Evolutionary conservation across 1,284 basidiomycete genomes (phyloP).

Genomic region (Baeospora myosura): DNA sequence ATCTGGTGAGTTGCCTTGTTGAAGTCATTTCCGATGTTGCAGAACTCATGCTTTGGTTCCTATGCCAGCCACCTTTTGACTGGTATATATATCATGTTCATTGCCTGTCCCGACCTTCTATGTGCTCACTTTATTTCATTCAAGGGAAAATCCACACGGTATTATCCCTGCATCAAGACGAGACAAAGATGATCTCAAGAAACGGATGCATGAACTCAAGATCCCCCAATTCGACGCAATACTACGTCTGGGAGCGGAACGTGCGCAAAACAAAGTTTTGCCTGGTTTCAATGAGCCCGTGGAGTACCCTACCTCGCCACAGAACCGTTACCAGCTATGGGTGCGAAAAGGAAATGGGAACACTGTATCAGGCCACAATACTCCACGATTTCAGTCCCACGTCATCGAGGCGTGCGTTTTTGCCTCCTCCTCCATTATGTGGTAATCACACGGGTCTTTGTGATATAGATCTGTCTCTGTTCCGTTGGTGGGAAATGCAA

Average conservation of each 20-base stretch:
- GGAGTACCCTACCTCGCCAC: conserved; percentile 37
- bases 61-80: conserved; percentile 58
- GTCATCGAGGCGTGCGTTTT: conserved; percentile 46
- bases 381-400: conserved; percentile 28
- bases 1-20: conserved; percentile 44
- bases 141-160: conserved; percentile 31
- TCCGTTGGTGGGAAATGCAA: conserved; percentile 38
- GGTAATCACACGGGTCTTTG: neutral
- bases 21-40: conserved; percentile 2
- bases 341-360: conserved; percentile 31
- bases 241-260: neutral
- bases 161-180: neutral
- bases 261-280: conserved; percentile 11
- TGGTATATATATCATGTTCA: conserved; percentile 36
- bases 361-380: conserved; percentile 43
- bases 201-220: conserved; percentile 14
- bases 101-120: no score
- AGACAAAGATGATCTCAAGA: neutral
- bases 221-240: conserved; percentile 38
- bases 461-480: conserved; percentile 39
- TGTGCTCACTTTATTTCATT: no score
- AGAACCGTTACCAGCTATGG: conserved; percentile 52
- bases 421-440: neutral
- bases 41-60: neutral
- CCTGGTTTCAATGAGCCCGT: conserved; percentile 41